phyloP scores from a whole-genome alignment of 164 flowering plant species.

The Aristolochia contorta region DNA sequence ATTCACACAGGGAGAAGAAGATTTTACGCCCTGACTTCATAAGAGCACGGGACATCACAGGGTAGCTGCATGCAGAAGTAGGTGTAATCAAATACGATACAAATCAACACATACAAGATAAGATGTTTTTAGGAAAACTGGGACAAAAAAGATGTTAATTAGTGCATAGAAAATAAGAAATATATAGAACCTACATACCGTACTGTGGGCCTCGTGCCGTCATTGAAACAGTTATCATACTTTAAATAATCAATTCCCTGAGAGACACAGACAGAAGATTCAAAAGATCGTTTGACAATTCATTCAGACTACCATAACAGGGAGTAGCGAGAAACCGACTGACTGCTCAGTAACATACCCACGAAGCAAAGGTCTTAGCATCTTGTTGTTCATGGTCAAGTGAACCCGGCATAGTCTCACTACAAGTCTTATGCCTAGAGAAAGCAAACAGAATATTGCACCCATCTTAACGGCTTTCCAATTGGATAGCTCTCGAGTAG shows the following conservation, averaged over 20 bases:
- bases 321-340: too few relatives aligned
- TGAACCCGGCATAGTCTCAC: constrained; percentile 57
- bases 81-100: neutral
- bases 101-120: neutral
- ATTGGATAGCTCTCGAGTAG: too few relatives aligned
- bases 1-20: constrained; percentile 65
- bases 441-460: too few relatives aligned
- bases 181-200: constrained; percentile 15
- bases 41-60: constrained; percentile 50
- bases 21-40: constrained; percentile 54
- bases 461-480: too few relatives aligned
- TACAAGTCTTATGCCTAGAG: constrained; percentile 37
- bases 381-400: constrained; percentile 57
- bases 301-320: too few relatives aligned
- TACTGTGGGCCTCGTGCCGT: constrained; percentile 25
- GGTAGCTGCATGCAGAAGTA: constrained; percentile 34
- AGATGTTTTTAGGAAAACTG: neutral
- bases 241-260: constrained; percentile 53
- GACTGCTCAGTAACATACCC: too few relatives aligned
- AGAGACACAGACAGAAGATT: neutral
- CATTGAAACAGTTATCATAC: constrained; percentile 43
- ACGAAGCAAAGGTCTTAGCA: constrained; percentile 53
- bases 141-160: neutral
- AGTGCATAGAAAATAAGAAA: neutral
- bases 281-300: neutral